A percentile compares a stretch with the other conserved stretches of the same genome.
phyloP scores from a whole-genome alignment of 164 flowering plant species.

The Stephania japonica region DNA sequence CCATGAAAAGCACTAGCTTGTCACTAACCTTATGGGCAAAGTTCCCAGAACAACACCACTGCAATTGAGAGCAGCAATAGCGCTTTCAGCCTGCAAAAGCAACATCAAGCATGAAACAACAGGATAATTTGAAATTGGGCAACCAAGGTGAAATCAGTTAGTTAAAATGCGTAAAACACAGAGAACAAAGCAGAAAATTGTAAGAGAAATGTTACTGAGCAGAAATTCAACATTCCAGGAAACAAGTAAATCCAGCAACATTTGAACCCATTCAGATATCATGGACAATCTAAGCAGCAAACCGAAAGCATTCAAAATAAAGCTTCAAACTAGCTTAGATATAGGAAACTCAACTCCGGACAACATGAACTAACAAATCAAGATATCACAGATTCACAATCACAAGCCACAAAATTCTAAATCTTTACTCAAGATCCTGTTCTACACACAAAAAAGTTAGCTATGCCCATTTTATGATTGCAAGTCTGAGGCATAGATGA shows the following conservation, averaged over 20 bases:
- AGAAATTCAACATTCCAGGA: too few relatives aligned
- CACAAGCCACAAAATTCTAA: neutral
- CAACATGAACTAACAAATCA: neutral
- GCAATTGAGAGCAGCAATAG: conserved; percentile 79
- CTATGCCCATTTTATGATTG: too few relatives aligned
- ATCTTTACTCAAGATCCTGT: neutral
- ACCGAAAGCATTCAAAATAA: neutral
- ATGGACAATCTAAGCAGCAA: neutral
- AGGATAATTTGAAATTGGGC: neutral
- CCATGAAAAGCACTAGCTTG: neutral
- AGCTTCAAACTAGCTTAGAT: neutral
- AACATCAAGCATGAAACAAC: conserved; percentile 4
- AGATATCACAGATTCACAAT: neutral
- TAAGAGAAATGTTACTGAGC: too few relatives aligned
- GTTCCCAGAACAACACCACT: conserved; percentile 73
- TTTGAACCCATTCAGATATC: neutral
- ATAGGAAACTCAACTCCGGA: neutral
- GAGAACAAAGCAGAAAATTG: neutral
- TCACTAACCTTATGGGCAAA: conserved; percentile 57
- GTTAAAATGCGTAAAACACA: neutral
- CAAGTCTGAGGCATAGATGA: too few relatives aligned
- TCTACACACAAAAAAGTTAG: too few relatives aligned
- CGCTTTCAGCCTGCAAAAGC: conserved; percentile 70
- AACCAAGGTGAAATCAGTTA: neutral
- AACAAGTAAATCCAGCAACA: too few relatives aligned